A percentile compares a stretch with the other conserved stretches of the same genome.
Conservation (phyloP, 2,329 filamentous ascomycete genomes). For the Pestalotiopsis sp. region DNA sequence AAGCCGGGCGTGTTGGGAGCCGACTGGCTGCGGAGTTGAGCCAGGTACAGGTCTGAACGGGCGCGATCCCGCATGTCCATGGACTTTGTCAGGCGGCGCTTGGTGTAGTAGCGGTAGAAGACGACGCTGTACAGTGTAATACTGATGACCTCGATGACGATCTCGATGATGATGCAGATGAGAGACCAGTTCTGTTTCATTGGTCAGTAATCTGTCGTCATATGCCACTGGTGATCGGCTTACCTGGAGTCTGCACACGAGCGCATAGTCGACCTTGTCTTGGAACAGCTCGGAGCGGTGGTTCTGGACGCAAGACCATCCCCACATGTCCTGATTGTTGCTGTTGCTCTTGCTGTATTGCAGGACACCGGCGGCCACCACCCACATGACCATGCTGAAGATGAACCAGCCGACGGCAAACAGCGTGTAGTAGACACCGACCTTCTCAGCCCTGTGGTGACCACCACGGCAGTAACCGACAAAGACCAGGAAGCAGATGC, state of each 20-base stretch:
- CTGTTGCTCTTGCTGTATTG: constrained; percentile 76
- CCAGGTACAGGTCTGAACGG: constrained; percentile 92
- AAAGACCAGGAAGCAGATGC: constrained; percentile 79
- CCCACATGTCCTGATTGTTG: constrained; percentile 90
- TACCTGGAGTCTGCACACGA: constrained; percentile 88
- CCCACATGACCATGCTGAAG: constrained; percentile 91
- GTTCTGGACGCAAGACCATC: constrained; percentile 96
- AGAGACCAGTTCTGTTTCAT: constrained; percentile 83
- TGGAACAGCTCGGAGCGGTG: constrained; percentile 75
- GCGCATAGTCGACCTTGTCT: constrained; percentile 81
- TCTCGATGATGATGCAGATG: constrained; percentile 95
- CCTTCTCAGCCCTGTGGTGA: constrained; percentile 86
- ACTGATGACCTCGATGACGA: constrained; percentile 88
- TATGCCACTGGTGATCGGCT: constrained; percentile 26
- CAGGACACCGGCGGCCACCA: constrained; percentile 79
- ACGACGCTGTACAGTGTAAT: constrained; percentile 92
- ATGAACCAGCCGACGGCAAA: constrained; percentile 95
- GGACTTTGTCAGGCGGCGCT: constrained; percentile 91
- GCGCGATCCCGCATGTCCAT: constrained; percentile 96
- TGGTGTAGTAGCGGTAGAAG: constrained; percentile 97
- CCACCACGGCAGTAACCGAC: constrained; percentile 86
- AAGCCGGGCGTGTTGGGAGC: constrained; percentile 95
- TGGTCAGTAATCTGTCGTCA: not conserved
- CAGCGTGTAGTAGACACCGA: constrained; percentile 91
- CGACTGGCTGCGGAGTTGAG: constrained; percentile 80